A percentile compares a stretch with the other conserved stretches of the same genome.
Conservation (phyloP, 1,139 yeast species). For the Scheffersomyces segobiensis region DNA sequence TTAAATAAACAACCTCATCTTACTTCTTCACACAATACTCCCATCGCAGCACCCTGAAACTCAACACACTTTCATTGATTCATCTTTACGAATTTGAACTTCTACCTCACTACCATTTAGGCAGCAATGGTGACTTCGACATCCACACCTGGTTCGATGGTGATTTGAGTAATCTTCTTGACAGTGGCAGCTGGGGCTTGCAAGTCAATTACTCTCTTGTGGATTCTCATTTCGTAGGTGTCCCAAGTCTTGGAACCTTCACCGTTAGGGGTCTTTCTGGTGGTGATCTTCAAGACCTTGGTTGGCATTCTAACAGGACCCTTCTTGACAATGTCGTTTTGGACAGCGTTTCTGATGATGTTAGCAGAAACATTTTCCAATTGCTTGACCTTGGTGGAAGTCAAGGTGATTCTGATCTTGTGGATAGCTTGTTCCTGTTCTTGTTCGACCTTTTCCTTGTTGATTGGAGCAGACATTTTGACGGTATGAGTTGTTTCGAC, state of each 20-base stretch:
- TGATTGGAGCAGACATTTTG: slow-evolving; percentile 72
- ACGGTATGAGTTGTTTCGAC: slow-evolving; percentile 41
- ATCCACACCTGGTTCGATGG: slow-evolving; percentile 60
- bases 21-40: neutral
- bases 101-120: slow-evolving; percentile 13
- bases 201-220: slow-evolving; percentile 99
- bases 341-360: slow-evolving; percentile 87
- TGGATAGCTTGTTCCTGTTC: slow-evolving; percentile 77
- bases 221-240: slow-evolving; percentile 99
- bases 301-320: slow-evolving; percentile 99
- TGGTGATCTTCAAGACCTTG: slow-evolving; percentile 95
- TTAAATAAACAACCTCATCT: neutral
- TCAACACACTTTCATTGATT: neutral
- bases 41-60: neutral
- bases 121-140: slow-evolving; percentile 34
- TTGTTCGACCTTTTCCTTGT: slow-evolving; percentile 80
- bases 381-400: slow-evolving; percentile 98
- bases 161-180: slow-evolving; percentile 93
- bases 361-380: slow-evolving; percentile 89
- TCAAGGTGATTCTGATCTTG: slow-evolving; percentile 99
- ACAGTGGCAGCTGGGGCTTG: slow-evolving; percentile 95
- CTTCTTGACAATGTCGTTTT: slow-evolving; percentile 81
- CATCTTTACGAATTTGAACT: neutral
- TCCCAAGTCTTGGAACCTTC: slow-evolving; percentile 99
- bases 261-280: slow-evolving; percentile 99